Conservation (phyloP, 1,284 basidiomycete species). For the Apiotrichum sp. region DNA sequence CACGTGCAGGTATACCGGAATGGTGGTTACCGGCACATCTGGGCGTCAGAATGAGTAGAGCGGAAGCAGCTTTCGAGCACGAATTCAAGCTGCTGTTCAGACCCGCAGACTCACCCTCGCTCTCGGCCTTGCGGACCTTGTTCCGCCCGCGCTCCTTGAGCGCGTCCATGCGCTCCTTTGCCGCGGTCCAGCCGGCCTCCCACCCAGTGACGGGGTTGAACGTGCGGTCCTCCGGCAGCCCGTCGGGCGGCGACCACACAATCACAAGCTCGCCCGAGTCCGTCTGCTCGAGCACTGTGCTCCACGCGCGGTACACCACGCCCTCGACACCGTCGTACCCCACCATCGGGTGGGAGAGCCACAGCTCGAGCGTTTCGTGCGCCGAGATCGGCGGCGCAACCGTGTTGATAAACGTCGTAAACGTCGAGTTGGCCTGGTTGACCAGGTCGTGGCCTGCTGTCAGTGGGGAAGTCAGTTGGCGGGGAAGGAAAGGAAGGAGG, state of each 20-base stretch:
- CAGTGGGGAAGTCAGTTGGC: no score
- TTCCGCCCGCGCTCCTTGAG: slow-evolving; percentile 32
- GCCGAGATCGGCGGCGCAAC: slow-evolving; percentile 97
- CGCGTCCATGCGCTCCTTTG: slow-evolving; percentile 50
- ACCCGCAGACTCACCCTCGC: neutral
- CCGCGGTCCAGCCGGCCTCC: slow-evolving; percentile 71
- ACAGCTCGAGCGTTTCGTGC: slow-evolving; percentile 94
- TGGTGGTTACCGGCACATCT: slow-evolving; percentile 68
- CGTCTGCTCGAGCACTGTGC: slow-evolving; percentile 83
- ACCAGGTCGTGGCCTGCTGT: slow-evolving; percentile 73
- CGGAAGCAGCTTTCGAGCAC: no score
- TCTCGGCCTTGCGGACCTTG: slow-evolving; percentile 21
- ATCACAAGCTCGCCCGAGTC: slow-evolving; percentile 86
- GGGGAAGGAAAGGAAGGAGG: no score
- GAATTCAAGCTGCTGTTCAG: no score
- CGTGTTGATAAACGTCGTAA: slow-evolving; percentile 86
- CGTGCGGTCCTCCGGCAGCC: slow-evolving; percentile 49
- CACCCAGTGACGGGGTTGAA: slow-evolving; percentile 78
- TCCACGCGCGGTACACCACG: slow-evolving; percentile 78
- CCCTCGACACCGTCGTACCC: slow-evolving; percentile 93
- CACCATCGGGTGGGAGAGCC: slow-evolving; percentile 91
- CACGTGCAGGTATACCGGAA: slow-evolving; percentile 86
- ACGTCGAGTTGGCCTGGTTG: slow-evolving; percentile 72
- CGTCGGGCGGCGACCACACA: slow-evolving; percentile 61
- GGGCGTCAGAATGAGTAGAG: neutral